phyloP scores from a whole-genome alignment of 2,329 filamentous ascomycete genomes.

The Mycosphaerella arachidis region DNA sequence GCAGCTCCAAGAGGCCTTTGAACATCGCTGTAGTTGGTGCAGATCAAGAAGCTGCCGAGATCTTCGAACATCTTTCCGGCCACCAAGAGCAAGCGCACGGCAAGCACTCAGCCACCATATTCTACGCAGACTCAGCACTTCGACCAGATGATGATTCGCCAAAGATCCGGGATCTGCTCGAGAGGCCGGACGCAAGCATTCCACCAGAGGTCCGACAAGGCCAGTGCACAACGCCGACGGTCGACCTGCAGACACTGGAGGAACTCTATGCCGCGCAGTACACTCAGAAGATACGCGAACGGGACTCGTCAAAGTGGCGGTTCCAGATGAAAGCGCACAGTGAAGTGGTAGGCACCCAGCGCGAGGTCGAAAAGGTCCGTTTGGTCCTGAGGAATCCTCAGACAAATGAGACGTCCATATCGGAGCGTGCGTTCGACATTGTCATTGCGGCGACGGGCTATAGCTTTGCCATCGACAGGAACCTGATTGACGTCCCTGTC shows the following conservation, averaged over 20 bases:
- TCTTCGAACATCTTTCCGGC: slow-evolving; percentile 22
- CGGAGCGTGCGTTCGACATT: slow-evolving; percentile 15
- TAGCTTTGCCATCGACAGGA: slow-evolving; percentile 10
- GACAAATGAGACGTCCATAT: slow-evolving; percentile 12
- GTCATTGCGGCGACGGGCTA: slow-evolving; percentile 23
- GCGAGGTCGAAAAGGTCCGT: slow-evolving; percentile 10
- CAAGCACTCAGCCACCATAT: slow-evolving; percentile 22
- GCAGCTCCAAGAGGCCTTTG: slow-evolving; percentile 9
- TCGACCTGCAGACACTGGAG: slow-evolving; percentile 23
- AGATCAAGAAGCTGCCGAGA: slow-evolving; percentile 23
- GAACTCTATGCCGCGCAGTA: slow-evolving; percentile 23
- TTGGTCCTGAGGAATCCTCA: slow-evolving; percentile 13
- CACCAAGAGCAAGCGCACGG: slow-evolving; percentile 1
- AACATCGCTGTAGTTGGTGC: slow-evolving; percentile 26
- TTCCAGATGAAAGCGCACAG: slow-evolving; percentile 19
- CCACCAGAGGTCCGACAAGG: slow-evolving; percentile 19
- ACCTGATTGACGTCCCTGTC: slow-evolving; percentile 12
- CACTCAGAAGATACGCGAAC: slow-evolving; percentile 20
- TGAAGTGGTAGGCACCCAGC: slow-evolving; percentile 14
- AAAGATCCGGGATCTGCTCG: slow-evolving; percentile 15
- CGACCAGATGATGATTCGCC: slow-evolving; percentile 22
- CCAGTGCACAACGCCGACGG: slow-evolving; percentile 13
- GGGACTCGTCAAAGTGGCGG: slow-evolving; percentile 19
- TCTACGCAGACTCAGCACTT: slow-evolving; percentile 21
- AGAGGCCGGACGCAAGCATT: slow-evolving; percentile 6